phyloP scores from a whole-genome alignment of 2,329 filamentous ascomycete species.

The Pseudonectria foliicola region DNA sequence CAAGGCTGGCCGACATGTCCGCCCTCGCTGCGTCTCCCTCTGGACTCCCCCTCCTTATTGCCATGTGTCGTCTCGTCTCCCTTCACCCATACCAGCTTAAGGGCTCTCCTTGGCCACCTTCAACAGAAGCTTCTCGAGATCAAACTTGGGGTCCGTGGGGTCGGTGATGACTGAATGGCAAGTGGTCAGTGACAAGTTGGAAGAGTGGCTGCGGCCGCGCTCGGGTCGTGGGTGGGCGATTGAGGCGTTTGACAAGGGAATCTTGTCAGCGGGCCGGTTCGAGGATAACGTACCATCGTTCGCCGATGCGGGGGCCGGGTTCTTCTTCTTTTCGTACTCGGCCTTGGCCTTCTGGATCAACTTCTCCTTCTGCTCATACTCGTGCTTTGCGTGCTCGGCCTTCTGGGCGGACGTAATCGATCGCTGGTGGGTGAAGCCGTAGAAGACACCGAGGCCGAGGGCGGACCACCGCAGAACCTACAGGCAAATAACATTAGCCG shows the following conservation, averaged over 20 bases:
- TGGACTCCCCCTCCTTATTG: constrained; percentile 22
- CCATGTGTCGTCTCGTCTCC: constrained; percentile 15
- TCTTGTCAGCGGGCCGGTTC: background rate
- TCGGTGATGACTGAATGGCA: constrained; percentile 39
- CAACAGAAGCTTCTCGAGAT: constrained; percentile 78
- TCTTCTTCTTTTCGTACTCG: constrained; percentile 75
- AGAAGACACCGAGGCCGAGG: constrained; percentile 84
- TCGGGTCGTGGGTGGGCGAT: background rate
- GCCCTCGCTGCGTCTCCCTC: constrained; percentile 13
- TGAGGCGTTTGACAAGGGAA: too few species aligned
- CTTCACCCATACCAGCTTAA: constrained; percentile 26
- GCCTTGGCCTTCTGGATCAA: constrained; percentile 91
- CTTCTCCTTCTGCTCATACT: constrained; percentile 85
- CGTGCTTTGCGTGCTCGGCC: constrained; percentile 63
- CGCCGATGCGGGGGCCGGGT: constrained; percentile 33
- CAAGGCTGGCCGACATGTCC: constrained; percentile 18
- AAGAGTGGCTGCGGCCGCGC: background rate
- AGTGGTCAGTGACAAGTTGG: constrained; percentile 14
- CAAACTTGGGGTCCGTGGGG: constrained; percentile 81
- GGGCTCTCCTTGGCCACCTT: constrained; percentile 49
- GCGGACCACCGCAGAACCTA: constrained; percentile 97
- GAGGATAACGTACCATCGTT: constrained; percentile 25
- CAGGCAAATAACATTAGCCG: constrained; percentile 23
- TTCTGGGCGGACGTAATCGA: constrained; percentile 67
- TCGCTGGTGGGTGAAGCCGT: constrained; percentile 91